Conservation (phyloP, 1,139 yeast genomes). For the Zygosaccharomyces sapae region DNA sequence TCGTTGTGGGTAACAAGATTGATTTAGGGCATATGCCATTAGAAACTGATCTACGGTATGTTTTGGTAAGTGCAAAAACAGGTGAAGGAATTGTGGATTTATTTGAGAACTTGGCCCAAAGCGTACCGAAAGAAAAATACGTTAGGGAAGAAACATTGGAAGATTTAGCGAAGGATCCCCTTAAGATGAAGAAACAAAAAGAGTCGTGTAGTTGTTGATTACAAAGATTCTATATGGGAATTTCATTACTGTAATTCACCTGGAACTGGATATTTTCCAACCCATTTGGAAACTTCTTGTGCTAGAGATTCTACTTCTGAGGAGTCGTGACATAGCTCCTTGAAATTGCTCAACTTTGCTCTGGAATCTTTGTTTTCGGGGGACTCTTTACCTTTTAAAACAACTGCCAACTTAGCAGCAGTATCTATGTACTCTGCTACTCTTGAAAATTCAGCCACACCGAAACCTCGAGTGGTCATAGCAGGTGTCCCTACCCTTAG, state of each 20-base stretch:
- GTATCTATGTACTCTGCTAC: conserved; percentile 74
- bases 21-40: conserved; percentile 49
- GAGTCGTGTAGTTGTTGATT: conserved; percentile 1
- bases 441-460: conserved; percentile 67
- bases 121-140: conserved; percentile 50
- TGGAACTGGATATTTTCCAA: conserved; percentile 68
- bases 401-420: conserved; percentile 66
- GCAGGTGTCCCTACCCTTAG: conserved; percentile 97
- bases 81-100: conserved; percentile 74
- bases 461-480: conserved; percentile 95
- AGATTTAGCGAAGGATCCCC: conserved; percentile 1
- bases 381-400: conserved; percentile 51
- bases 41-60: conserved; percentile 63
- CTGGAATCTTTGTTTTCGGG: conserved; percentile 52
- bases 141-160: conserved; percentile 3
- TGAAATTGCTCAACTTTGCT: conserved; percentile 62
- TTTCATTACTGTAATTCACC: conserved; percentile 48
- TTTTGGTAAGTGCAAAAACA: conserved; percentile 89
- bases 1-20: conserved; percentile 73
- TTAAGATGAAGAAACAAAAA: conserved; percentile 2
- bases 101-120: conserved; percentile 73
- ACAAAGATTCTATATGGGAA: conserved; percentile 1
- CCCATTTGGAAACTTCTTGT: conserved; percentile 64
- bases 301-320: conserved; percentile 56
- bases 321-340: conserved; percentile 56